A percentile compares a stretch with the other conserved stretches of the same genome.
Evolutionary conservation across 2,329 filamentous ascomycete species (phyloP).

Genomic region (Ophiostoma populinum): DNA sequence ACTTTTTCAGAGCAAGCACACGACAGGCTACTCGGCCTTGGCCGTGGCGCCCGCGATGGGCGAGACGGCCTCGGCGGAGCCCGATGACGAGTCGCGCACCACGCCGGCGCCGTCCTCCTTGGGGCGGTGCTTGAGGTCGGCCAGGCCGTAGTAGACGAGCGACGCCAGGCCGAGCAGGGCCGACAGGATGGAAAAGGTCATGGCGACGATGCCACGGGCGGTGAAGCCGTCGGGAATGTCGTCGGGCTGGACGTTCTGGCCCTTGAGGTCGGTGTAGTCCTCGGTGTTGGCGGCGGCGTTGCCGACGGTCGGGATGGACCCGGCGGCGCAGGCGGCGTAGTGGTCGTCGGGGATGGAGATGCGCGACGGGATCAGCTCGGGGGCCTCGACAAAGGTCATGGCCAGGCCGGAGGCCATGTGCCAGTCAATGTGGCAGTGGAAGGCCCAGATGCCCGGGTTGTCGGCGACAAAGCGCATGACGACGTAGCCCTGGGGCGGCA

Average conservation of each 20-base stretch:
- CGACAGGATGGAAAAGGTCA: conserved; percentile 53
- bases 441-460: conserved; percentile 44
- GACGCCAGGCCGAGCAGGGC: conserved; percentile 51
- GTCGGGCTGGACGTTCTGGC: conserved; percentile 12
- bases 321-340: conserved; percentile 34
- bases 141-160: conserved; percentile 50
- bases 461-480: conserved; percentile 51
- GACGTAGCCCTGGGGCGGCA: conserved; percentile 48
- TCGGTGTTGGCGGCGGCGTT: conserved; percentile 16
- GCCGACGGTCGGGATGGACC: conserved; percentile 12
- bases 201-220: conserved; percentile 50
- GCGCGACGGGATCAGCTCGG: conserved; percentile 40
- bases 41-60: background rate
- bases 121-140: conserved; percentile 12
- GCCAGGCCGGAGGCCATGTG: conserved; percentile 51
- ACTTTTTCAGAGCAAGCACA: conserved; percentile 1
- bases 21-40: conserved; percentile 3
- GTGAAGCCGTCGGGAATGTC: conserved; percentile 28
- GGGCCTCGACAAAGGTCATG: conserved; percentile 46
- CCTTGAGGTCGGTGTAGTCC: conserved; percentile 14
- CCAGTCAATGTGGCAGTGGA: conserved; percentile 74
- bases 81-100: conserved; percentile 4
- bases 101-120: background rate
- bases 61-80: conserved; percentile 1
- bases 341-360: conserved; percentile 43